Evolutionary conservation across 1,284 basidiomycete genomes (phyloP).

Genomic region (Melampsora larici-populina): DNA sequence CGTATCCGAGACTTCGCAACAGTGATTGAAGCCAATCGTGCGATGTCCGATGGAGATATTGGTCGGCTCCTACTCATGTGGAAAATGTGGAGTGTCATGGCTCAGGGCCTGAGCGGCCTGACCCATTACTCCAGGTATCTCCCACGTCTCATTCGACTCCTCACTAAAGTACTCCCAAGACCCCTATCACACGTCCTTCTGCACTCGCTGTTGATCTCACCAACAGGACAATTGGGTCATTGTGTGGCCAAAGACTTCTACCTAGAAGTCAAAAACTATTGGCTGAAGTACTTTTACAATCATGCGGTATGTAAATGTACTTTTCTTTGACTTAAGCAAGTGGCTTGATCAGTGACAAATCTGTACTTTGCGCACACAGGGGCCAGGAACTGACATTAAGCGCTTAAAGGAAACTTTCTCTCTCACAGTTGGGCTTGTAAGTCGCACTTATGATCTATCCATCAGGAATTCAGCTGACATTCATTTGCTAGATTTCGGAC

Average conservation of each 20-base stretch:
- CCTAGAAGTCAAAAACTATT: constrained; percentile 4
- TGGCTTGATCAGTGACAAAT: too few relatives aligned
- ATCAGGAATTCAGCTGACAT: background rate
- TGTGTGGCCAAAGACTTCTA: too few relatives aligned
- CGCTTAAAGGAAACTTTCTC: constrained; percentile 14
- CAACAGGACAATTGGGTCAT: background rate
- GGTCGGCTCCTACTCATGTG: too few relatives aligned
- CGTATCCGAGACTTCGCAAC: background rate
- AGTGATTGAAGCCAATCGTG: background rate
- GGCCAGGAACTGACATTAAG: constrained; percentile 3
- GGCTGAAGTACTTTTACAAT: constrained; percentile 17
- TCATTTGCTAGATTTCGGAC: background rate
- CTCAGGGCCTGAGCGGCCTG: background rate
- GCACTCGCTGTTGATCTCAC: background rate
- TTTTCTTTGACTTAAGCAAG: too few relatives aligned
- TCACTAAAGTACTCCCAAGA: background rate
- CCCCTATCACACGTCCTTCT: background rate
- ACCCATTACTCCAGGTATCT: background rate
- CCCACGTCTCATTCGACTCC: background rate
- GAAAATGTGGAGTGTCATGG: background rate
- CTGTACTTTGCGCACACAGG: too few relatives aligned
- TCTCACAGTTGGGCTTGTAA: background rate
- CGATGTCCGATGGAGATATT: too few relatives aligned
- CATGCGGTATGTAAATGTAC: too few relatives aligned
- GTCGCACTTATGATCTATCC: too few relatives aligned